Conservation (phyloP, 192 early-diverging fungal genomes). For the Coemansia furcata region DNA sequence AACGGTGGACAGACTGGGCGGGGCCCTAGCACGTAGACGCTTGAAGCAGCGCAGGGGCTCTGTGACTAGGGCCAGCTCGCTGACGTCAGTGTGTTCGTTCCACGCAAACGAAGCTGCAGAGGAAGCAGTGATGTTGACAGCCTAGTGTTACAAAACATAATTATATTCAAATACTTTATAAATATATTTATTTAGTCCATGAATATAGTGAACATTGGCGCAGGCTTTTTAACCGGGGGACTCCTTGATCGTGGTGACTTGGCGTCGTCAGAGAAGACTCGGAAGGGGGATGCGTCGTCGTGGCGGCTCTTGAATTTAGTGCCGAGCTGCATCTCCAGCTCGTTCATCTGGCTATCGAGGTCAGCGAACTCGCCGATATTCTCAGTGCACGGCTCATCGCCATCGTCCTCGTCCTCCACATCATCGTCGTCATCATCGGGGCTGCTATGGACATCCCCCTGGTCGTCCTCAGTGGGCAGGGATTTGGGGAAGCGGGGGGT, state of each 20-base stretch:
- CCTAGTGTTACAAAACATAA: not conserved
- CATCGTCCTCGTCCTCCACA: constrained; percentile 30
- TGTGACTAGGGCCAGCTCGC: not conserved
- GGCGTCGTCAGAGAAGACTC: not conserved
- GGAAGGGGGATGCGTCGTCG: not conserved
- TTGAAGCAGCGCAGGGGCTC: not conserved
- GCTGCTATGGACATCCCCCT: not conserved
- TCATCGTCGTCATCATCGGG: constrained; percentile 23
- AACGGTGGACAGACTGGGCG: not conserved
- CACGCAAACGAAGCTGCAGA: not conserved
- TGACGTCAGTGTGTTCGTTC: not conserved
- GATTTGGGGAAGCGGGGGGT: constrained; percentile 37
- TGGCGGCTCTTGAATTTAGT: not conserved
- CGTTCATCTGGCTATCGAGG: constrained; percentile 41
- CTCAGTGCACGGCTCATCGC: constrained; percentile 40
- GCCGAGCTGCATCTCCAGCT: constrained; percentile 40
- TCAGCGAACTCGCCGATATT: constrained; percentile 49
- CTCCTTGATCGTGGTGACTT: not conserved
- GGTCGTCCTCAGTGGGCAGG: not conserved
- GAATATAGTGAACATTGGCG: not conserved
- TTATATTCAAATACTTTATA: not conserved
- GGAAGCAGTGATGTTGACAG: not conserved
- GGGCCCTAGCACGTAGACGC: not conserved
- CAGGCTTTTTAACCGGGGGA: not conserved
- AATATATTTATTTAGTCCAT: not conserved